A percentile compares a stretch with the other conserved stretches of the same genome.
Conservation (phyloP, 768 basidiomycete genomes). For the Phylloporus arenicola region DNA sequence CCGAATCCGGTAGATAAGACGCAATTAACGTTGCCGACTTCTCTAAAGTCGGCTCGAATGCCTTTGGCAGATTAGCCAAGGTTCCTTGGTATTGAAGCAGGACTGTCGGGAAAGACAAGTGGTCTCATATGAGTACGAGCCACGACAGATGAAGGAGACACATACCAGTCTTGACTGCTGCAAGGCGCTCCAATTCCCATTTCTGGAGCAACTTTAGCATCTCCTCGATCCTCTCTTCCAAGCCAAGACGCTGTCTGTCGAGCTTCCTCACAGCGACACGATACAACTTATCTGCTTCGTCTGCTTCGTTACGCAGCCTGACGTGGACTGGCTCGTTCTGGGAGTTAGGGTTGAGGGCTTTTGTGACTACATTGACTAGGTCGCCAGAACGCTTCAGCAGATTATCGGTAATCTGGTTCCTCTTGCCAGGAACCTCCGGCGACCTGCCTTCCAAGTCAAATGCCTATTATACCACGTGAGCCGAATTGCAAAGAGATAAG, state of each 20-base stretch:
- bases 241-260: constrained; percentile 75
- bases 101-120: constrained; percentile 38
- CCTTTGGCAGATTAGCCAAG: constrained; percentile 63
- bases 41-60: constrained; percentile 58
- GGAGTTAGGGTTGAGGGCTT: constrained; percentile 51
- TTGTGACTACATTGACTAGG: constrained; percentile 66
- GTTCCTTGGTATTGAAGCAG: constrained; percentile 85
- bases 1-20: constrained; percentile 83
- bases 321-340: constrained; percentile 62
- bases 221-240: constrained; percentile 85
- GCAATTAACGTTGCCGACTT: constrained; percentile 72
- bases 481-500: constrained; percentile 16
- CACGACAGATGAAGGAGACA: constrained; percentile 22
- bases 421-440: constrained; percentile 25
- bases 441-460: constrained; percentile 26
- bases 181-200: constrained; percentile 81
- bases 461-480: constrained; percentile 21
- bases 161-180: constrained; percentile 75
- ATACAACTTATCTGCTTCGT: constrained; percentile 75
- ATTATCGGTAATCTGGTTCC: constrained; percentile 43
- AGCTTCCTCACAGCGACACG: constrained; percentile 75
- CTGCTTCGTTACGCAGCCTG: constrained; percentile 69
- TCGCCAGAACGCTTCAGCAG: constrained; percentile 65
- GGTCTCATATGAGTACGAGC: background rate
- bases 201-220: constrained; percentile 72